Base-by-base conservation (phyloP, 2,329 filamentous ascomycete species). In the Cryphonectria carpinicola region DNA sequence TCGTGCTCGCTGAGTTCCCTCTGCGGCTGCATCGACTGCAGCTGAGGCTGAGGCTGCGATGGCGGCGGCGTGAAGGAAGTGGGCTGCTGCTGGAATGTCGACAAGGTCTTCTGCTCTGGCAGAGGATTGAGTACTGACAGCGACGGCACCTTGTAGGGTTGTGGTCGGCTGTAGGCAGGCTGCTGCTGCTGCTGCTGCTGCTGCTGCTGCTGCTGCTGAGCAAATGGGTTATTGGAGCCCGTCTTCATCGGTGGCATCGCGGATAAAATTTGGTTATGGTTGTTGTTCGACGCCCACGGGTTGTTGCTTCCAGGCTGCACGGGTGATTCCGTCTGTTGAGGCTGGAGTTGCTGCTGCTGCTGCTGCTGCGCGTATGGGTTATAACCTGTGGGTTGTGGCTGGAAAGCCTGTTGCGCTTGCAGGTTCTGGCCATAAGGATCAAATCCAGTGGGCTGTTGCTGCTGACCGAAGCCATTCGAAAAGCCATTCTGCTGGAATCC, bases 161-260 rank as follows among this genome's bases (percentile, higher is more conserved):
- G 90, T 78, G 83, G 89, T 77, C 85, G 90, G 83, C 75, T 87
- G 77, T 92, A 89, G n/a, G 91, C 87, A 17, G 88, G 86, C 37
- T 74, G 74, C 19, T 64, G 71, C 60, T 76, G n/a, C n/a, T n/a
- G n/a, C n/a, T n/a, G 86, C 37, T 74, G 74, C 19, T 64, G 86
- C 37, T 74, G 74, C 19, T 64, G 86, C 37, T 74, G 74, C 19
- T 64, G 74, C 46, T 76, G 75, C 70, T 78, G 77, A 2, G 96
- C 95, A 78, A 99, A 99, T 2, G 96, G 96, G 79, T 99, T 99
- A 85, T 99, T 99, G 22, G 96, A 98, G 64, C 96, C 96, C 3
- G 96, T 99, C 4, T 93, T 92, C 78, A 94, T 92, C 5, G 94
- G 92, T 78, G 92, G 91, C 73, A 98, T 82, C 1, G 90, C 82